Conservation (phyloP, 2,329 filamentous ascomycete genomes). For the Colletotrichum noveboracense region DNA sequence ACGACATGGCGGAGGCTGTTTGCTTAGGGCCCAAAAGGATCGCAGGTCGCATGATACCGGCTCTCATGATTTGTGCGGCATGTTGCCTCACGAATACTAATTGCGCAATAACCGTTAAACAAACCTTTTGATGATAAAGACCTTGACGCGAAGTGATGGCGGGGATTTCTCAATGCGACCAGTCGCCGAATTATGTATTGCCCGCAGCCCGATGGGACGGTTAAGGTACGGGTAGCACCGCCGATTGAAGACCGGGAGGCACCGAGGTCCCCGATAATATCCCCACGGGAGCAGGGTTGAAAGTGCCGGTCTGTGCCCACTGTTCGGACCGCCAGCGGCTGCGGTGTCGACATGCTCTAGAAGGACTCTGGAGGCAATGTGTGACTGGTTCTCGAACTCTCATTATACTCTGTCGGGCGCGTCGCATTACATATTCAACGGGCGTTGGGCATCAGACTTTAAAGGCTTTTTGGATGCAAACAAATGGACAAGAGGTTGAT, state of each 20-base stretch:
- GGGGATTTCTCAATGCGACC: not conserved
- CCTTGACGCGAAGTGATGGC: not conserved
- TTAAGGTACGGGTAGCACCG: not conserved
- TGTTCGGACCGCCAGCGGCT: not conserved
- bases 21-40: not conserved
- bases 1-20: not conserved
- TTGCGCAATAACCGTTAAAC: constrained; percentile 4
- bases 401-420: not conserved
- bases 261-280: not conserved
- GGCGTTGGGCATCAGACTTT: not conserved
- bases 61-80: not conserved
- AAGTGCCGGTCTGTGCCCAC: not conserved
- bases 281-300: not conserved
- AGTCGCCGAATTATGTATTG: not conserved
- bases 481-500: not conserved
- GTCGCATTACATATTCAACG: not conserved
- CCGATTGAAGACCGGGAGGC: not conserved
- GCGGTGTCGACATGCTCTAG: not conserved
- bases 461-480: not conserved
- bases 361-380: not conserved
- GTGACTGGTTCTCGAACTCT: not conserved
- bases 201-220: not conserved
- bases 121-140: not conserved
- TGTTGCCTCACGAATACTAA: not conserved
- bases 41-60: not conserved